Evolutionary conservation across 2,329 filamentous ascomycete species (phyloP), one percentile per base, ranked within the genome.

Genomic region (Parascedosporium putredinis): DNA sequence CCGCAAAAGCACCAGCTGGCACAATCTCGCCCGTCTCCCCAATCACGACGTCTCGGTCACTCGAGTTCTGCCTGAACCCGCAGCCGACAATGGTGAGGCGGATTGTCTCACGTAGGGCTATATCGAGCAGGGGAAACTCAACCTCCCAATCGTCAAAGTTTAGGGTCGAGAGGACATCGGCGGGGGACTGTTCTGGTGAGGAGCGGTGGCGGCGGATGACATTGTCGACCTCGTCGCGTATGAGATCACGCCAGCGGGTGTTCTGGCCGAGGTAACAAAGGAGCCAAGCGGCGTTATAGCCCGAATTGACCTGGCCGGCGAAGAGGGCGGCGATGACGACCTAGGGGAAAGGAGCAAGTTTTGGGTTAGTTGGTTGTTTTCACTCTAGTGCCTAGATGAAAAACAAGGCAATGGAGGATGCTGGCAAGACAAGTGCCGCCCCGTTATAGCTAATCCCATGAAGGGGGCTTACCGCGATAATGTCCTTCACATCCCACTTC

Each of bases 271-370:
- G 64, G 65, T 74, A 68, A 59, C 70, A 53, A 53, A 80, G 58
- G 53, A 79, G 62, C 67, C 71, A 79, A 2, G 71, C 70, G 1
- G 73, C 71, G 54, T 76, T 79, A 58, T 77, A 70, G 34, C 75
- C 75, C 22, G 64, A 74, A 60, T 80, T 81, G n/a, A 79, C 55
- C 29, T 75, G 63, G n/a, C 76, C 76, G 1, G 76, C 76, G 56
- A 76, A 78, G 3, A 81, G 61, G 0, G 73, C 64, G 10, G 70
- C 69, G n/a, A 79, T 62, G 29, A 77, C 65, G 59, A 79, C 77
- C 64, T 72, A 54, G 14, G 43, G 20, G 16, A 20, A n/a, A n/a
- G n/a, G n/a, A n/a, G n/a, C n/a, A n/a, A n/a, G n/a, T n/a, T n/a
- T n/a, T n/a, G n/a, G 27, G 6, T 31, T 6, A 31, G 27, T 31